phyloP scores from a whole-genome alignment of 2,329 filamentous ascomycete species.

The Dactylonectria estremocensis region DNA sequence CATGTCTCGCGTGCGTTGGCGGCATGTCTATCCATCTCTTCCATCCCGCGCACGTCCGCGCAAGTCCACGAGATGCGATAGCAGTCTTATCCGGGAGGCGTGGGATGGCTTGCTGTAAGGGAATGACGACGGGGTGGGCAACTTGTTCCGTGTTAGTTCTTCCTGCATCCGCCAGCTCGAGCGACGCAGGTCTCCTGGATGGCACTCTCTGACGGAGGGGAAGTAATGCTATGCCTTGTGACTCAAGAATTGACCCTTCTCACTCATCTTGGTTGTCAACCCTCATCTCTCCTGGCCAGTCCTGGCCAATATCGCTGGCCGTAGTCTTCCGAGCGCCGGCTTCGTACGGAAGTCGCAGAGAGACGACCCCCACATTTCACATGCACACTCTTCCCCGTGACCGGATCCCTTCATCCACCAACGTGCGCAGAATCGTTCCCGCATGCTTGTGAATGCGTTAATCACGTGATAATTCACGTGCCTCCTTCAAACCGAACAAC shows the following conservation, averaged over 20 bases:
- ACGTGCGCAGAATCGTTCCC: slow-evolving; percentile 7
- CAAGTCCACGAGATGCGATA: slow-evolving; percentile 33
- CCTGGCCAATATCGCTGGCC: slow-evolving; percentile 26
- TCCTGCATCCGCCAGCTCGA: not conserved
- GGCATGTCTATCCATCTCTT: slow-evolving; percentile 25
- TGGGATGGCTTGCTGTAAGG: slow-evolving; percentile 34
- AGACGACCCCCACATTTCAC: slow-evolving; percentile 40
- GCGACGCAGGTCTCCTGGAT: not conserved
- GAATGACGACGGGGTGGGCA: not conserved
- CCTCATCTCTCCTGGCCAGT: slow-evolving; percentile 10
- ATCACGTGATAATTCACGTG: slow-evolving; percentile 34
- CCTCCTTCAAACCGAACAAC: not conserved
- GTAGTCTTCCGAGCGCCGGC: slow-evolving; percentile 45
- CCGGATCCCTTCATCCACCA: slow-evolving; percentile 30
- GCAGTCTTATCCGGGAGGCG: slow-evolving; percentile 32
- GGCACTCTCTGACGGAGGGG: not conserved
- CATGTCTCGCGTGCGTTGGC: slow-evolving; percentile 27
- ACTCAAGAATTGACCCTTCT: not conserved
- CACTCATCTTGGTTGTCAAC: slow-evolving; percentile 1
- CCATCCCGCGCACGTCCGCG: slow-evolving; percentile 11
- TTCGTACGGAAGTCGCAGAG: slow-evolving; percentile 38
- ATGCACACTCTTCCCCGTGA: slow-evolving; percentile 26
- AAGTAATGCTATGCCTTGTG: not conserved
- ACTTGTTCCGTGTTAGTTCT: not conserved
- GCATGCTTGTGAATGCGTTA: not conserved